These are phyloP conservation scores for Mastigamoeba balamuthi DNA, from an alignment of 78 protist species.

Conservation along the genomic window DNA sequence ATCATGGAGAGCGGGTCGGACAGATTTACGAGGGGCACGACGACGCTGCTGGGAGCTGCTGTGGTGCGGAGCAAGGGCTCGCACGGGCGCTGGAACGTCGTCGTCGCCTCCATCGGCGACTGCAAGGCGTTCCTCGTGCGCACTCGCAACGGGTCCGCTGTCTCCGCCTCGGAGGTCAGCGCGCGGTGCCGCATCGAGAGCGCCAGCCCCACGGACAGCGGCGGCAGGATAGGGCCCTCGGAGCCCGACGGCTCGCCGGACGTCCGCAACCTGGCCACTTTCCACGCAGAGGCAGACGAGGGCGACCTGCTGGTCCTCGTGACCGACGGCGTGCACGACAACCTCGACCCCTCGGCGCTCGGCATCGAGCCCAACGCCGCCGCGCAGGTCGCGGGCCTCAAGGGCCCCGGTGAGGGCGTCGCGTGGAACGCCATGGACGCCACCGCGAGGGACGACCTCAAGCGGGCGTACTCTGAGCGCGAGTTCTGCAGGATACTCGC, in stretches of 20 bases:
- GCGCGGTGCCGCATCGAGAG: conserved; percentile 12
- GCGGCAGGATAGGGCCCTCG: conserved; percentile 54
- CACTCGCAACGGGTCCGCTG: conserved; percentile 16
- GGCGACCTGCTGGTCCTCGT: conserved; percentile 33
- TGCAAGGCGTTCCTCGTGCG: conserved; percentile 33
- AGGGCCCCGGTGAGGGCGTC: conserved; percentile 18
- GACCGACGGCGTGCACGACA: conserved; percentile 49
- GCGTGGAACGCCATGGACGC: conserved; percentile 10
- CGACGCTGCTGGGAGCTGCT: too few species aligned
- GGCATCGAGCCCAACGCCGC: conserved; percentile 26
- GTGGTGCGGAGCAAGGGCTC: too few species aligned
- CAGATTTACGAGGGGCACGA: too few species aligned
- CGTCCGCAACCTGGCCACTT: conserved; percentile 38
- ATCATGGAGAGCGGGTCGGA: too few species aligned
- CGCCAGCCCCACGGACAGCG: conserved; percentile 37
- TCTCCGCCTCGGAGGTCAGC: too few species aligned
- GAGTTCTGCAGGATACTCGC: background rate
- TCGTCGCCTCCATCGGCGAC: conserved; percentile 44
- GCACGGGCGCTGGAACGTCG: conserved; percentile 60
- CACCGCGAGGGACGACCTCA: conserved; percentile 14
- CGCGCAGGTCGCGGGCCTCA: conserved; percentile 3
- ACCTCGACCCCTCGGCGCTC: conserved; percentile 38
- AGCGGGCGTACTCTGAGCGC: conserved; percentile 1
- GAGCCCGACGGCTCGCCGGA: conserved; percentile 41
- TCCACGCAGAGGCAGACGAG: conserved; percentile 12